A percentile compares a stretch with the other conserved stretches of the same genome.
Evolutionary conservation across 176 grass and related monocot genomes (phyloP).

Genomic region (Avena insularis): DNA sequence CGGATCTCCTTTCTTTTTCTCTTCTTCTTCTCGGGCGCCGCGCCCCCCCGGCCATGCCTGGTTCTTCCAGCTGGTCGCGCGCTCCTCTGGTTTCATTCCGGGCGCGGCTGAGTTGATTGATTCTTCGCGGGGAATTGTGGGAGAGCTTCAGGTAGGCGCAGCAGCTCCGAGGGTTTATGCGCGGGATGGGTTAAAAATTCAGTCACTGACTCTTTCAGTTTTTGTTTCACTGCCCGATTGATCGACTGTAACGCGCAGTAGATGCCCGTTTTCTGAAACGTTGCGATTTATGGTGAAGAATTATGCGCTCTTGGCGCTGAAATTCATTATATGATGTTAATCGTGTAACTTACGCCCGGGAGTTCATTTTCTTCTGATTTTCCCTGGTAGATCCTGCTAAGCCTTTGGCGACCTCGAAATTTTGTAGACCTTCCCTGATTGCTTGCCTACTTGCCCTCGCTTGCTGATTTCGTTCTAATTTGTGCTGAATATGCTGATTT

Average conservation of each 20-base stretch:
- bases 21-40: background rate
- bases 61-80: slow-evolving; percentile 32
- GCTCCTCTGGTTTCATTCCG: background rate
- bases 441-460: background rate
- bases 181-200: background rate
- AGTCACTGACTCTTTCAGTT: background rate
- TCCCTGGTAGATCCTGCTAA: background rate
- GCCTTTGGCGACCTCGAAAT: background rate
- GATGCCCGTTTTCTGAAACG: background rate
- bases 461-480: slow-evolving; percentile 13
- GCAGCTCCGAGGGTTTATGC: slow-evolving; percentile 23
- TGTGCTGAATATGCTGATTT: background rate
- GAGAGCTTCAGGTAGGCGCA: background rate
- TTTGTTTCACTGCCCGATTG: background rate
- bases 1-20: background rate
- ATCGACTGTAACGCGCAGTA: background rate
- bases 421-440: background rate
- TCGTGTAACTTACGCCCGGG: background rate
- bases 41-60: background rate
- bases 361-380: background rate
- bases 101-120: slow-evolving; percentile 17
- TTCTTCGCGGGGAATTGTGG: background rate
- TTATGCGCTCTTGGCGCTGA: slow-evolving; percentile 2
- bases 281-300: background rate
- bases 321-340: background rate